A percentile compares a stretch with the other conserved stretches of the same genome.
These are phyloP conservation scores for Podospora pseudocomata DNA, from an alignment of 495 filamentous ascomycete genomes.

Conservation along the genomic window DNA sequence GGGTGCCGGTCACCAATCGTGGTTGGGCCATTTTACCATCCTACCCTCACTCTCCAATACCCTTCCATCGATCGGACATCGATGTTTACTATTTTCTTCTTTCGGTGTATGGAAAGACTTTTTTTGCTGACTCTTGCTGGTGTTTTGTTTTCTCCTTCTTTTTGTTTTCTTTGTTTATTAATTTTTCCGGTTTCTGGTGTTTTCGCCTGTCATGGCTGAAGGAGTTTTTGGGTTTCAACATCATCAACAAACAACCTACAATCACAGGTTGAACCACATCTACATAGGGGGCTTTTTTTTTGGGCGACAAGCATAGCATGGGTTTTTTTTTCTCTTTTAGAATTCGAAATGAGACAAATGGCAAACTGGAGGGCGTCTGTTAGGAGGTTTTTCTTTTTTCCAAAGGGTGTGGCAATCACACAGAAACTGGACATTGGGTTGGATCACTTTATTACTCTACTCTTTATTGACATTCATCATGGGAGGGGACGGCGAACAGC, in stretches of 20 bases:
- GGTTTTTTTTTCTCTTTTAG: conserved; percentile 17
- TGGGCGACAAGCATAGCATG: conserved; percentile 33
- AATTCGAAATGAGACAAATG: conserved; percentile 29
- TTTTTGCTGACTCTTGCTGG: conserved; percentile 29
- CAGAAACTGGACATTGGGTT: conserved; percentile 33
- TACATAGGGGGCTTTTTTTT: conserved; percentile 4
- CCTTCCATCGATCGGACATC: conserved; percentile 20
- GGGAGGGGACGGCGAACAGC: conserved; percentile 11
- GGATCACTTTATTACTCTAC: conserved; percentile 18
- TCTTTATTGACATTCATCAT: conserved; percentile 3
- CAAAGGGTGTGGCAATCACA: conserved; percentile 1
- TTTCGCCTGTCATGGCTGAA: conserved; percentile 2
- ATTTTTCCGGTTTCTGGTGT: neutral
- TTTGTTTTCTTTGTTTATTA: conserved; percentile 19
- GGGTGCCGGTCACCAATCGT: conserved; percentile 49
- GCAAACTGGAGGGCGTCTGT: conserved; percentile 14
- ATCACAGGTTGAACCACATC: conserved; percentile 12
- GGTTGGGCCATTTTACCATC: conserved; percentile 43
- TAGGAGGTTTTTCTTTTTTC: conserved; percentile 1
- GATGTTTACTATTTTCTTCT: conserved; percentile 15
- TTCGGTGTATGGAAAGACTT: conserved; percentile 18
- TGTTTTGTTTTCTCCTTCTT: conserved; percentile 24
- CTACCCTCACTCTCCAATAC: conserved; percentile 9
- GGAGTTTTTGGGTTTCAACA: neutral
- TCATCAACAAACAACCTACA: conserved; percentile 12